Evolutionary conservation across 345 rosid genomes (phyloP).

Genomic region (Sonneratia alba): DNA sequence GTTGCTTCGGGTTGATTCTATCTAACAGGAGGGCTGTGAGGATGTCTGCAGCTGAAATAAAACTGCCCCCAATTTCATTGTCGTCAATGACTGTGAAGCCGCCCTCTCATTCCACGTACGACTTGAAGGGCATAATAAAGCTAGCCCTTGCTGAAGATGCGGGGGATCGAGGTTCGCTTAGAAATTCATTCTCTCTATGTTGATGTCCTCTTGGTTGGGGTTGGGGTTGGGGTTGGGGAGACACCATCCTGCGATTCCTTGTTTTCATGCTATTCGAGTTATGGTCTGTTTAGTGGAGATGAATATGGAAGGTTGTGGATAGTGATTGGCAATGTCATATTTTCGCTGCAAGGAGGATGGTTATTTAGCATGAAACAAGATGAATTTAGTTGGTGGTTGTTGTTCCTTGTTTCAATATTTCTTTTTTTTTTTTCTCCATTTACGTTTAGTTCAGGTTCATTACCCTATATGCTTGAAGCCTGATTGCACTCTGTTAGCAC

Average conservation of each 20-base stretch:
- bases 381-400: background rate
- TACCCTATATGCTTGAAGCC: too few species aligned
- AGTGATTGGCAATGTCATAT: background rate
- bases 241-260: background rate
- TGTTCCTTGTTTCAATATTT: background rate
- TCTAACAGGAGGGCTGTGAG: constrained; percentile 32
- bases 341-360: background rate
- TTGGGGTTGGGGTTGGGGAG: background rate
- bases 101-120: constrained; percentile 87
- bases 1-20: background rate
- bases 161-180: constrained; percentile 61
- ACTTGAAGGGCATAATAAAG: constrained; percentile 60
- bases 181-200: background rate
- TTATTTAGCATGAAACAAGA: background rate
- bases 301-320: background rate
- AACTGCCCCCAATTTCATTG: constrained; percentile 20
- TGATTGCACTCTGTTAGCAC: background rate
- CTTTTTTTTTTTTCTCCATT: background rate
- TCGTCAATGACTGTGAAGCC: constrained; percentile 54
- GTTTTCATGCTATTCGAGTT: background rate
- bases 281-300: background rate
- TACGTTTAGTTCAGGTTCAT: background rate
- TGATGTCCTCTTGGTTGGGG: background rate
- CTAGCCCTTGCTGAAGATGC: constrained; percentile 88
- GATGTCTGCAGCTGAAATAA: constrained; percentile 33